Percentiles rank a stretch among this genome's conserved stretches.
Conservation (phyloP, 2,329 filamentous ascomycete genomes). For the Alternaria arborescens region DNA sequence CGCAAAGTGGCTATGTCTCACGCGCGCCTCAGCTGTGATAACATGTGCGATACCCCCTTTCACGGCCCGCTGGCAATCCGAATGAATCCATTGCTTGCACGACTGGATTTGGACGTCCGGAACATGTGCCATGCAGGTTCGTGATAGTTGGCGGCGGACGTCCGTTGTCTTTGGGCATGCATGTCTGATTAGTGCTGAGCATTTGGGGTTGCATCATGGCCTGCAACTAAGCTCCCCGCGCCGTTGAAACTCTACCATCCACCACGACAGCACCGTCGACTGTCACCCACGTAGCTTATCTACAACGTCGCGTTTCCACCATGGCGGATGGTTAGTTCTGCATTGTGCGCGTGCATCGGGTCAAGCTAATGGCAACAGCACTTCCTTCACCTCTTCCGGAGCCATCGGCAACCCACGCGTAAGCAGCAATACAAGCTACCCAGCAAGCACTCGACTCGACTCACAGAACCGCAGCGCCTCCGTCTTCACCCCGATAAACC, state of each 20-base stretch:
- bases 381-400: constrained; percentile 69
- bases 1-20: constrained; percentile 12
- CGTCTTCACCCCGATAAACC: constrained; percentile 67
- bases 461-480: constrained; percentile 55
- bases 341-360: neutral
- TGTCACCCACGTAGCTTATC: neutral
- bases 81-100: neutral
- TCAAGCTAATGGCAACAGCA: constrained; percentile 45
- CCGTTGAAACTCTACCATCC: neutral
- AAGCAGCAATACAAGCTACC: constrained; percentile 34
- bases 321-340: constrained; percentile 39
- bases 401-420: constrained; percentile 56
- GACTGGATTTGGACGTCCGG: neutral
- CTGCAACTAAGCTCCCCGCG: constrained; percentile 1
- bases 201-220: constrained; percentile 1
- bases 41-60: constrained; percentile 5
- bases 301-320: neutral
- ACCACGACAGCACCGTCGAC: constrained; percentile 7
- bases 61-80: constrained; percentile 6
- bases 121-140: neutral
- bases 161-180: neutral
- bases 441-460: constrained; percentile 9
- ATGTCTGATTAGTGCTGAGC: constrained; percentile 2
- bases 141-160: neutral
- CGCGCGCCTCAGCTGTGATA: neutral